Evolutionary conservation across 1,139 yeast genomes (phyloP).

Genomic region (Wickerhamiella infanticola): DNA sequence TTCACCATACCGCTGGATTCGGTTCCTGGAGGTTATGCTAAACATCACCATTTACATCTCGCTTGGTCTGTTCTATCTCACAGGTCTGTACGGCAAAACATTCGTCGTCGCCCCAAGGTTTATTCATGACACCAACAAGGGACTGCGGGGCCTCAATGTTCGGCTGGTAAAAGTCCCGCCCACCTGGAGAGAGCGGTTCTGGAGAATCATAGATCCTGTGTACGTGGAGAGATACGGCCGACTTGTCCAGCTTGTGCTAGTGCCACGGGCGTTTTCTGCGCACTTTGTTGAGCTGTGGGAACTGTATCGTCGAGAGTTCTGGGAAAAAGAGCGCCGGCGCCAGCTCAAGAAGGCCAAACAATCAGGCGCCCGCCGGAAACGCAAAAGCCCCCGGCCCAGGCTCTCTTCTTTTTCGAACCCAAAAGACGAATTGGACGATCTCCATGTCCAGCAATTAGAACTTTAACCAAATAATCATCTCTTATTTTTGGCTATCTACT

Average conservation of each 20-base stretch:
- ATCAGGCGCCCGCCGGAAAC: background rate
- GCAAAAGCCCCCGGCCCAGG: background rate
- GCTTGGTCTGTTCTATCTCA: conserved; percentile 58
- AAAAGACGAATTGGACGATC: background rate
- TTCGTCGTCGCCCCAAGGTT: conserved; percentile 71
- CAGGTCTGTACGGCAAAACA: conserved; percentile 81
- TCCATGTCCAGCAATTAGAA: background rate
- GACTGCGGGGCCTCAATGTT: conserved; percentile 66
- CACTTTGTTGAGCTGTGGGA: conserved; percentile 94
- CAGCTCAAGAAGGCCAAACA: background rate
- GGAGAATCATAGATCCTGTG: conserved; percentile 15
- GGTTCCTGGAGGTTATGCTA: conserved; percentile 36
- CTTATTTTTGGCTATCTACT: too few relatives aligned
- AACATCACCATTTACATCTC: conserved; percentile 57
- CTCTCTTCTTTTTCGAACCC: background rate
- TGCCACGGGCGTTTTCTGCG: conserved; percentile 66
- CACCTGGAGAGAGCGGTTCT: conserved; percentile 34
- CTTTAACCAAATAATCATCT: too few relatives aligned
- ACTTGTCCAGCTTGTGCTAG: conserved; percentile 54
- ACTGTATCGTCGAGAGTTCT: conserved; percentile 77
- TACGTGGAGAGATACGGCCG: conserved; percentile 25
- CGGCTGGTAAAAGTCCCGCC: conserved; percentile 57
- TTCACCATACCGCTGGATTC: conserved; percentile 23
- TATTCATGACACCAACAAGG: conserved; percentile 68
- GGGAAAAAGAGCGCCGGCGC: conserved; percentile 64